Evolutionary conservation across 2,329 filamentous ascomycete genomes (phyloP).

Genomic region (Ilyonectria mors-panacis): DNA sequence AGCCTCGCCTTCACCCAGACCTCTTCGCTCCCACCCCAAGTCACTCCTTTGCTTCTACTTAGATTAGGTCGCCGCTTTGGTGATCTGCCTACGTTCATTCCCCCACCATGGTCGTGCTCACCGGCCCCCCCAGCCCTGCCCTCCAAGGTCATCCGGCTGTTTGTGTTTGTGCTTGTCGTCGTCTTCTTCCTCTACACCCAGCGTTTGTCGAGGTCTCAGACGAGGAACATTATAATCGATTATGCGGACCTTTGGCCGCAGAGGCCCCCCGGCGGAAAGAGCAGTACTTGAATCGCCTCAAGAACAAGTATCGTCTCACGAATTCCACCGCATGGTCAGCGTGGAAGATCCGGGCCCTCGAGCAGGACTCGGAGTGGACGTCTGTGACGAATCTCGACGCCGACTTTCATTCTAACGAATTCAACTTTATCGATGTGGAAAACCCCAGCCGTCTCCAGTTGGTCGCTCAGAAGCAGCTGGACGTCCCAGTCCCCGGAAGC

Average conservation of each 20-base stretch:
- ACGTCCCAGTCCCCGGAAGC: constrained; percentile 52
- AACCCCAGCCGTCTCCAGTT: constrained; percentile 45
- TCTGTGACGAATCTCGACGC: constrained; percentile 50
- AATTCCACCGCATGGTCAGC: constrained; percentile 53
- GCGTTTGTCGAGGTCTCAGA: constrained; percentile 30
- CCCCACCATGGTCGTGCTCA: constrained; percentile 47
- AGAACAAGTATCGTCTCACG: constrained; percentile 47
- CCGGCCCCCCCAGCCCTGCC: constrained; percentile 43
- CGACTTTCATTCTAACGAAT: constrained; percentile 51
- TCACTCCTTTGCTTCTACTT: constrained; percentile 38
- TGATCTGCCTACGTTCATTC: constrained; percentile 23
- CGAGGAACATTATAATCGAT: constrained; percentile 9
- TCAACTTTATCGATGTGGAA: constrained; percentile 47
- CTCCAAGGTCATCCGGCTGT: constrained; percentile 42
- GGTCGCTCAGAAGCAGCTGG: constrained; percentile 50
- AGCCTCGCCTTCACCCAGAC: constrained; percentile 24
- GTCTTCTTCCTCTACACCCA: constrained; percentile 45
- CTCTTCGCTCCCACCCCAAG: constrained; percentile 41
- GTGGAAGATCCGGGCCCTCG: constrained; percentile 51
- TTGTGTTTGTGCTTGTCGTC: constrained; percentile 46
- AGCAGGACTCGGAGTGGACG: constrained; percentile 46
- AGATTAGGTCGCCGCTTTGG: constrained; percentile 22
- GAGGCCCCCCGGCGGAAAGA: constrained; percentile 51
- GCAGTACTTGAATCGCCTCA: constrained; percentile 51
- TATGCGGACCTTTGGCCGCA: constrained; percentile 34